Percentiles rank a stretch among this genome's conserved stretches.
phyloP scores from a whole-genome alignment of 371 early-diverging fungal species.

The Capniomyces stellatus region DNA sequence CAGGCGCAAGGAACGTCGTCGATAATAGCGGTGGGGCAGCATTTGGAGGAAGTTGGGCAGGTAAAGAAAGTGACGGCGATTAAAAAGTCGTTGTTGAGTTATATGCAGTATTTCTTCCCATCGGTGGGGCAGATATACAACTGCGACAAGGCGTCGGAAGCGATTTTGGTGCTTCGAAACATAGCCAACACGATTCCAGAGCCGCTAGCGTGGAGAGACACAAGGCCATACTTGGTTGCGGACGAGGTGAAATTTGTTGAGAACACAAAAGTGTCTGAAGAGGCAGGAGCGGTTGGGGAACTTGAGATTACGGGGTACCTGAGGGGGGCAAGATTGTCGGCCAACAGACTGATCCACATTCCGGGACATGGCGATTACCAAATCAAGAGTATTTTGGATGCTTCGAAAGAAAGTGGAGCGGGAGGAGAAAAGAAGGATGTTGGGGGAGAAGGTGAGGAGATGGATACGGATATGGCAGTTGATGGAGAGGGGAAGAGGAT shows the following conservation, averaged over 20 bases:
- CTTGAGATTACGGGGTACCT: constrained; percentile 65
- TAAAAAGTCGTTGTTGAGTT: constrained; percentile 63
- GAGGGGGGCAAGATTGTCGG: constrained; percentile 60
- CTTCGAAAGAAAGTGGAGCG: constrained; percentile 15
- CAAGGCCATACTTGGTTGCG: constrained; percentile 69
- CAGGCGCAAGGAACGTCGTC: constrained; percentile 74
- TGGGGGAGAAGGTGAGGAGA: no score
- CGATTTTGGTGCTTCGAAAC: constrained; percentile 37
- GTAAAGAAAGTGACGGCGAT: constrained; percentile 49
- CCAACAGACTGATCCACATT: constrained; percentile 77
- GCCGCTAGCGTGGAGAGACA: constrained; percentile 69
- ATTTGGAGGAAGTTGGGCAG: constrained; percentile 30
- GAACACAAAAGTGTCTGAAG: neutral
- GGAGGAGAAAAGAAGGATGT: no score
- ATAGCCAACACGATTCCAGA: constrained; percentile 59
- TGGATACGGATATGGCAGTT: constrained; percentile 9
- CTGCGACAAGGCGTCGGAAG: constrained; percentile 33
- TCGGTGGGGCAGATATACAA: constrained; percentile 49
- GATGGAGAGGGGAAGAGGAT: constrained; percentile 3
- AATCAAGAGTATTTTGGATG: constrained; percentile 37
- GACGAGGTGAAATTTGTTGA: constrained; percentile 46
- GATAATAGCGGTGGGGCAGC: constrained; percentile 49
- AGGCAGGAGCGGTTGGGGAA: constrained; percentile 29
- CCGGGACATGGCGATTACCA: constrained; percentile 85
- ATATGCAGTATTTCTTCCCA: constrained; percentile 74